phyloP scores from a whole-genome alignment of 2,329 filamentous ascomycete genomes.

The Sphaerulina vaccinii region DNA sequence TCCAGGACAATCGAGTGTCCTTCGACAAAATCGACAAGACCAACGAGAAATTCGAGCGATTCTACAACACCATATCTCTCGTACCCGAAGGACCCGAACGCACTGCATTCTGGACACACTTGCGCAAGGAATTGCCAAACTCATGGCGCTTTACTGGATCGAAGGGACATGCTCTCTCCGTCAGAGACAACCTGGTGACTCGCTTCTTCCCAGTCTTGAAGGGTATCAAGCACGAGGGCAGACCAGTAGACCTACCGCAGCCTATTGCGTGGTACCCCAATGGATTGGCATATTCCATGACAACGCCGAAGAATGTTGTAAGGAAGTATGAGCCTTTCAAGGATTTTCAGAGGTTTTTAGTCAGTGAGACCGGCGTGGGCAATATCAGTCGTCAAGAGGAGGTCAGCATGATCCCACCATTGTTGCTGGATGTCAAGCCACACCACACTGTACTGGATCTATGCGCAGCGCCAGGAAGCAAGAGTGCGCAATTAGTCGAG shows the following conservation, averaged over 20 bases:
- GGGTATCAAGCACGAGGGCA: conserved; percentile 78
- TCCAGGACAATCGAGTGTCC: conserved; percentile 38
- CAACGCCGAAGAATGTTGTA: conserved; percentile 92
- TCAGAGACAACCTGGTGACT: conserved; percentile 82
- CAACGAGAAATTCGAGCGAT: conserved; percentile 82
- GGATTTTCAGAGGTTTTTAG: conserved; percentile 94
- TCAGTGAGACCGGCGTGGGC: conserved; percentile 93
- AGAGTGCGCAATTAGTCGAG: conserved; percentile 92
- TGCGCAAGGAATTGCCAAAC: conserved; percentile 86
- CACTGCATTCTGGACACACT: conserved; percentile 76
- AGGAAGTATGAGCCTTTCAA: conserved; percentile 92
- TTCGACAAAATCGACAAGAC: conserved; percentile 68
- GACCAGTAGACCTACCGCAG: conserved; percentile 75
- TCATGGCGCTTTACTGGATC: conserved; percentile 97
- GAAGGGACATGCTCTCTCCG: conserved; percentile 89
- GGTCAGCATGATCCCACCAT: conserved; percentile 97
- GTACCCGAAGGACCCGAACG: conserved; percentile 72
- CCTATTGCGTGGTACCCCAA: conserved; percentile 92
- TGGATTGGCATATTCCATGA: conserved; percentile 95
- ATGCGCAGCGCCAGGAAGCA: conserved; percentile 95
- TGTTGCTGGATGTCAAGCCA: conserved; percentile 85
- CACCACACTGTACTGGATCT: conserved; percentile 93
- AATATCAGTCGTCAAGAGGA: conserved; percentile 98
- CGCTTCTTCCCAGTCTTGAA: conserved; percentile 89
- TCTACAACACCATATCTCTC: conserved; percentile 76